These are phyloP conservation scores for Fusarium sp. DNA, from an alignment of 2,329 filamentous ascomycete genomes.

Conservation along the genomic window DNA sequence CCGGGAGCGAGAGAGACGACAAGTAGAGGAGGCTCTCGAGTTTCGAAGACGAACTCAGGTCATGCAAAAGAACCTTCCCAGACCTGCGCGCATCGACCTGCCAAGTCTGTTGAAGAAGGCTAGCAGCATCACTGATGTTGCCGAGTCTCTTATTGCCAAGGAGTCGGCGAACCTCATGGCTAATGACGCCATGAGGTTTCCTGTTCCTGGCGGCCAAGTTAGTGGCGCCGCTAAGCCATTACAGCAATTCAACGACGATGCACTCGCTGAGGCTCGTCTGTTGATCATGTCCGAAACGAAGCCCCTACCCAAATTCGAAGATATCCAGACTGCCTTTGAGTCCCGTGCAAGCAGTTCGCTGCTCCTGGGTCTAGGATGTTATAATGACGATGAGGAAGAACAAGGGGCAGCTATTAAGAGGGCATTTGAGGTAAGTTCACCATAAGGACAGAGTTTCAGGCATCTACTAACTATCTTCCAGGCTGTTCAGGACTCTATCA, in stretches of 20 bases:
- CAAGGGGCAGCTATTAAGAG: constrained; percentile 71
- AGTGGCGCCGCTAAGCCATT: constrained; percentile 71
- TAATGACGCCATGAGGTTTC: constrained; percentile 81
- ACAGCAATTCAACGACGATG: constrained; percentile 74
- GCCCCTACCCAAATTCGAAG: constrained; percentile 59
- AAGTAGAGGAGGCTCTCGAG: constrained; percentile 80
- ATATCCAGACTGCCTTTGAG: constrained; percentile 66
- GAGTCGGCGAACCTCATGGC: constrained; percentile 86
- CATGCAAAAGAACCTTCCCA: constrained; percentile 85
- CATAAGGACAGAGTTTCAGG: neutral
- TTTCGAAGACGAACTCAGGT: constrained; percentile 88
- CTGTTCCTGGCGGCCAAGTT: constrained; percentile 74
- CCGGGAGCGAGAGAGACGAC: constrained; percentile 77
- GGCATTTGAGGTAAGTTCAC: constrained; percentile 76
- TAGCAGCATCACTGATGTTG: constrained; percentile 68
- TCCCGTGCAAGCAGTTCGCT: constrained; percentile 64
- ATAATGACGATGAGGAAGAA: constrained; percentile 80
- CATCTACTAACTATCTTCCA: constrained; percentile 49
- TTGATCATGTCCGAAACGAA: constrained; percentile 79
- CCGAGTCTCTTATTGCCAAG: constrained; percentile 76
- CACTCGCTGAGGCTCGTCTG: constrained; percentile 79
- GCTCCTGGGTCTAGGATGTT: constrained; percentile 85
- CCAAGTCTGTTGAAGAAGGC: constrained; percentile 74
- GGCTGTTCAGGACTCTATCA: constrained; percentile 79
- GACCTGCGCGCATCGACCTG: constrained; percentile 79